Evolutionary conservation across 139 green algal species (phyloP), one percentile per base, ranked within the genome.

Genomic region (Chlorella vulgaris): DNA sequence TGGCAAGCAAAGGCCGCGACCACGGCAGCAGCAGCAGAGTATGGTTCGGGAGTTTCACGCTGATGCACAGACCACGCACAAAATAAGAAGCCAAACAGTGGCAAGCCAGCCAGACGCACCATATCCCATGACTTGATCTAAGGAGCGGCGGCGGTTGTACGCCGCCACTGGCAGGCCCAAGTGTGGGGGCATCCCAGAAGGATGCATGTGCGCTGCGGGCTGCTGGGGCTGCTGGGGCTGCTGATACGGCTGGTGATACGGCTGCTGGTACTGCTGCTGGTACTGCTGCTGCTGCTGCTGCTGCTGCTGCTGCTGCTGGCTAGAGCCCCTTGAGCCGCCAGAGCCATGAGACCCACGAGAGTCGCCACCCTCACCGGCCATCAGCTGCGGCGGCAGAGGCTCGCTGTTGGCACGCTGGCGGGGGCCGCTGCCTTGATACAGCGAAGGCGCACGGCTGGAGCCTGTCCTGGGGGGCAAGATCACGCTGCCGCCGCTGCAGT

Each of bases 231-330:
- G 67, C 66, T 73, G 53, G 26, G 53, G 69, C 69, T 53, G 69
- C 69, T 36, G 69, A 28, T 35, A 3, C 62, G 19, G 62, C 58
- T 13, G 1, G 28, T 35, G 13, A 4, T 4, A 2, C 58, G 47
- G 47, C 10, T 43, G 62, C 29, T 28, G 21, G 22, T 13, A 35
- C 36, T 28, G 67, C 66, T 73, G 53, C 47, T 76, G 69, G 28
- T 53, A n/a, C 69, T 36, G 69, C 51, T 35, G 10, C 62, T 43
- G 62, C 18, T 26, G 47, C 10, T 43, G 62, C 29, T 28, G 21
- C 35, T 13, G 35, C 36, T 28, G 67, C 66, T 73, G 53, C 47
- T 76, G 69, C 69, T 53, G 69, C 69, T 36, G 69, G n/a, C n/a
- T n/a, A n/a, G n/a, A n/a, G n/a, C n/a, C n/a, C n/a, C n/a, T n/a